phyloP scores from a whole-genome alignment of 257 asterid species.

The Scutellaria galericulata region DNA sequence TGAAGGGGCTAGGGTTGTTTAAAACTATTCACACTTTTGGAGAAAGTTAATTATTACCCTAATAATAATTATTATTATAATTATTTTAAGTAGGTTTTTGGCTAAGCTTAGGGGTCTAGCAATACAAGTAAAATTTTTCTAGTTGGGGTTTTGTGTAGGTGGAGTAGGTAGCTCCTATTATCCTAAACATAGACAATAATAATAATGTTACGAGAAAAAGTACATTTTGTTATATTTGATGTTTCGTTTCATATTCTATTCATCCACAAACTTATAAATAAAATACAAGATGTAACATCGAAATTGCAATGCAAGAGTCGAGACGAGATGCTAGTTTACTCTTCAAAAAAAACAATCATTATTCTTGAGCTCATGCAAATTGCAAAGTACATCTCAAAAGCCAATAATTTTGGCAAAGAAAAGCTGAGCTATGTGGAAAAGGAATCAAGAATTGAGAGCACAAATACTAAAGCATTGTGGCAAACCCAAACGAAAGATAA shows the following conservation, averaged over 20 bases:
- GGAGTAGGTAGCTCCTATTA: too few species aligned
- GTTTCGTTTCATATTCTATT: not conserved
- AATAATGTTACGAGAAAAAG: too few species aligned
- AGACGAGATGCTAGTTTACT: too few species aligned
- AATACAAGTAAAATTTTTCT: too few species aligned
- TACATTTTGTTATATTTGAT: not conserved
- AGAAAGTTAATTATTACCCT: not conserved
- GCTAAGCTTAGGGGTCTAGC: too few species aligned
- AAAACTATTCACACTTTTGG: not conserved
- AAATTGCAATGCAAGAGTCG: too few species aligned
- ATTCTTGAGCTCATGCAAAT: too few species aligned
- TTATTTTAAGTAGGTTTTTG: too few species aligned
- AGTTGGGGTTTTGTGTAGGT: too few species aligned
- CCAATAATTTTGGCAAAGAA: slow-evolving; percentile 15
- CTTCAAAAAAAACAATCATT: too few species aligned
- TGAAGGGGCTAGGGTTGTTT: slow-evolving; percentile 29
- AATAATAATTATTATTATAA: not conserved
- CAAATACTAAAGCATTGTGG: slow-evolving; percentile 17
- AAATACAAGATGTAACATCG: not conserved
- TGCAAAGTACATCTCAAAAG: slow-evolving; percentile 15
- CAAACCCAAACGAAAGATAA: slow-evolving; percentile 23
- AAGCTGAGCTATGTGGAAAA: slow-evolving; percentile 26
- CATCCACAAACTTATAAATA: not conserved
- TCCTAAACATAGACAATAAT: too few species aligned
- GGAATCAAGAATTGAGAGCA: slow-evolving; percentile 17